Base-by-base conservation (phyloP, 176 grass and related monocot species). In the Carex cristatella region DNA sequence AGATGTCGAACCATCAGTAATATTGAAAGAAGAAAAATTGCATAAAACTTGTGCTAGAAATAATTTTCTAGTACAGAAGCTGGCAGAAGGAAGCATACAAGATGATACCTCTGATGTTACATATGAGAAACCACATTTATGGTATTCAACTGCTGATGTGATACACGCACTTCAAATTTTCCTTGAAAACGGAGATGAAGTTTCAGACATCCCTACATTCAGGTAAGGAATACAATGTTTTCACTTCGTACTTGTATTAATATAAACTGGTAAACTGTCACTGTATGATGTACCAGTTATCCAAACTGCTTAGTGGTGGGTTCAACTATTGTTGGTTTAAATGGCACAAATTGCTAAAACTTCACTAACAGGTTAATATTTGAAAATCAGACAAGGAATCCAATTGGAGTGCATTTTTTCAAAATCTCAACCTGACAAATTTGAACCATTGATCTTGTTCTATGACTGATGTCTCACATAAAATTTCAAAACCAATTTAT, bases 51-150 rank as follows among this genome's bases (percentile, higher is more conserved):
- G 9, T 37, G 28, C 40, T 82, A 79, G 23, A 73, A 56, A 77
- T 69, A 66, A 15, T 8, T 37, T 60, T 79, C 85, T 69, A 66
- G 27, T 33, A 67, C 23, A 57, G 48, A 37, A 81, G 54, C 14
- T 74, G 78, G 78, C 62, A 53, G 79, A 84, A 66, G 85, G 79
- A 55, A 57, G 33, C 55, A 49, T 18, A 51, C 5, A 55, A 60
- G 81, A 83, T 88, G 90, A 82, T 62, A 42, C 30, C 64, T 82
- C 87, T 42, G 84, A 33, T 51, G 81, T 90, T 87, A 85, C 65
- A 88, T 97, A 97, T 90, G 94, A 94, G 11, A 85, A 92, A 19
- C 94, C 94, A 76, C 94, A 97, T 89, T 61, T 97, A 74, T 97
- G 94, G 91, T 97, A 97, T 55, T 84, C 92, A 73, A 90, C 90